Evolutionary conservation across 768 basidiomycete genomes (phyloP), one percentile per base, ranked within the genome.

Genomic region (Mycena polygramma): DNA sequence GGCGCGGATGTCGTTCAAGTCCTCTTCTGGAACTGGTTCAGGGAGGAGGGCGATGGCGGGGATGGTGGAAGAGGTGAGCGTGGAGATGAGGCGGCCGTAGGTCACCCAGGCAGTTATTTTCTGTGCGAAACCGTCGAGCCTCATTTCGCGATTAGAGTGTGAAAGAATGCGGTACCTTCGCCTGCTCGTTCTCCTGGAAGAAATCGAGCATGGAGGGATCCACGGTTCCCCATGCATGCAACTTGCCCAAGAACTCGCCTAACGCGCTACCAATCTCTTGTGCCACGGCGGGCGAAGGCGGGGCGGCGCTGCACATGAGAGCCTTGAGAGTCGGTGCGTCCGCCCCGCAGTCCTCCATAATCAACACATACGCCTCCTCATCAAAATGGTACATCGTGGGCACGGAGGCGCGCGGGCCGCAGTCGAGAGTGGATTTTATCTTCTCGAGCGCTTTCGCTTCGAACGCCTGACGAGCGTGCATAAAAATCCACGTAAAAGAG

Each of bases 341-440:
- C 37, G 69, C 70, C 14, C 88, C 89, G 41, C 78, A 81, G 60
- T 89, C 88, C 14, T 86, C 84, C 79, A 89, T 87, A 67, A 89
- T 83, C 30, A 89, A 79, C 37, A 84, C 79, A 55, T 82, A 77
- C 7, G 71, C 78, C 54, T 75, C 77, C 36, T 80, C 75, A 67
- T 89, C 88, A 70, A 82, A 82, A 36, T 78, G 75, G 71, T 83
- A 77, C 10, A 89, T 76, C 2, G 48, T 66, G 4, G 88, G 87
- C 2, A 83, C 81, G 10, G 75, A 79, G 24, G 84, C 77, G 13
- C 81, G 57, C 0, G 77, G 68, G 26, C 73, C 63, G 30, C 41
- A 67, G n/a, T 75, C 72, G 15, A 79, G 64, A 20, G 74, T 61
- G 53, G 57, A 72, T n/a, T 68, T 63, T 26, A 83, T 80, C 22